Conservation (phyloP, 2,329 filamentous ascomycete genomes). For the Aspergillus aculeatus region DNA sequence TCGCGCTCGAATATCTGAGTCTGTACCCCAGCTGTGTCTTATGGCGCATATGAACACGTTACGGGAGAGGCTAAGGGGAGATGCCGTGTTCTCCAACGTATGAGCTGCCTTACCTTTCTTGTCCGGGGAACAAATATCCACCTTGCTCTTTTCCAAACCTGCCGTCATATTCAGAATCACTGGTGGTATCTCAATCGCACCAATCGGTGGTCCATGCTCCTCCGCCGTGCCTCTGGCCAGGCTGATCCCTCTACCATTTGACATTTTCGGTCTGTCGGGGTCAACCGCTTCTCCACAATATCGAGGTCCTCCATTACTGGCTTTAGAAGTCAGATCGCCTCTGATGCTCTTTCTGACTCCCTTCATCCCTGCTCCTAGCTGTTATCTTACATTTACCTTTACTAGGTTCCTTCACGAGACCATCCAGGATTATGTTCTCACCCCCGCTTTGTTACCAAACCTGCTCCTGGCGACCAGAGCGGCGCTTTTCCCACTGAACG, state of each 20-base stretch:
- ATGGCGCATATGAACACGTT: constrained; percentile 12
- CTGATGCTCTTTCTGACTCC: neutral
- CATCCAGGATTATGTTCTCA: constrained; percentile 61
- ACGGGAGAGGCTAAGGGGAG: neutral
- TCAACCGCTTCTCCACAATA: constrained; percentile 23
- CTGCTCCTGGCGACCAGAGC: constrained; percentile 63
- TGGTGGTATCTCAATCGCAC: constrained; percentile 17
- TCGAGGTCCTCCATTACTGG: neutral
- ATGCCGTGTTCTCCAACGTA: neutral
- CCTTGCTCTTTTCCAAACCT: constrained; percentile 8
- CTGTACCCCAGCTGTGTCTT: constrained; percentile 25
- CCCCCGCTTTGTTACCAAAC: constrained; percentile 63
- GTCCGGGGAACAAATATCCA: constrained; percentile 6
- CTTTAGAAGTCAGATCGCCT: neutral
- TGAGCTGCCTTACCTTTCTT: constrained; percentile 9
- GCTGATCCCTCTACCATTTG: constrained; percentile 29
- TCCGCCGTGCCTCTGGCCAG: constrained; percentile 22
- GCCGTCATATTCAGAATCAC: constrained; percentile 21
- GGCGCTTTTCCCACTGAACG: constrained; percentile 83
- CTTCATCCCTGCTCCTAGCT: neutral
- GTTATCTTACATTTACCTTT: constrained; percentile 11
- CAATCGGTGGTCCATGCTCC: constrained; percentile 35
- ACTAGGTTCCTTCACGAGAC: constrained; percentile 46
- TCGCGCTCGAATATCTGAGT: constrained; percentile 24
- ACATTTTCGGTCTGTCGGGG: neutral